Base-by-base conservation (phyloP, 345 rosid genomes). In the Chamaenerion angustifolium region DNA sequence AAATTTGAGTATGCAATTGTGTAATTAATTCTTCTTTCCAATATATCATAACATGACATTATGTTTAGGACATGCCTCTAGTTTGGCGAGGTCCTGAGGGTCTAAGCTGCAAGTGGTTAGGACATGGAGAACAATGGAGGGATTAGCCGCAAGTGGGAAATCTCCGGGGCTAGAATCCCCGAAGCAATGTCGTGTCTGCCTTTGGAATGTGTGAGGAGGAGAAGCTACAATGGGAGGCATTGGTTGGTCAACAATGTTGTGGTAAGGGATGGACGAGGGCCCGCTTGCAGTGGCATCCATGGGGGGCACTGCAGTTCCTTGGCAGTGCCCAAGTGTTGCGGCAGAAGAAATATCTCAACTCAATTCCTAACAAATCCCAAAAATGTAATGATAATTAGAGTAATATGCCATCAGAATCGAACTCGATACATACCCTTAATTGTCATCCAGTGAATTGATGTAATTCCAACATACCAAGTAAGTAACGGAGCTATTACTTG, bases 81-180 rank as follows among this genome's bases (percentile, higher is more conserved):
- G 76, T 60, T 76, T 92, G 2, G 95, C 99, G 43, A 92, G 96
- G 63, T 92, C 99, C 52, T 78, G 88, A 46, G 99, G 90, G 57
- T 78, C 89, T 69, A 92, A 80, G 66, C 67, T 79, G 62, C 90
- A 82, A 2, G 90, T 65, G 0, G 99, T 88, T 18, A 92, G 90
- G 62, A 92, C 85, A 67, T 92, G 88, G 56, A 92, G 96, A 25
- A 88, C 82, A 60, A 92, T 79, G 49, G 95, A 88, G 40, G 99
- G 99, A 52, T 56, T 92, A 13, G 94, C 82, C 65, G 99, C 95
- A 65, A 93, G 71, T 17, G 99, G 99, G 67, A 93, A 93, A 54
- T 88, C 99, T 66, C 99, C 99, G n/a, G 96, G 95, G 40, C 60
- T 61, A 23, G 85, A 75, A 57, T 84, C 83, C 67, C 96, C 96